phyloP scores from a whole-genome alignment of 805 yeast genomes.

The Phaffomyces opuntiae region DNA sequence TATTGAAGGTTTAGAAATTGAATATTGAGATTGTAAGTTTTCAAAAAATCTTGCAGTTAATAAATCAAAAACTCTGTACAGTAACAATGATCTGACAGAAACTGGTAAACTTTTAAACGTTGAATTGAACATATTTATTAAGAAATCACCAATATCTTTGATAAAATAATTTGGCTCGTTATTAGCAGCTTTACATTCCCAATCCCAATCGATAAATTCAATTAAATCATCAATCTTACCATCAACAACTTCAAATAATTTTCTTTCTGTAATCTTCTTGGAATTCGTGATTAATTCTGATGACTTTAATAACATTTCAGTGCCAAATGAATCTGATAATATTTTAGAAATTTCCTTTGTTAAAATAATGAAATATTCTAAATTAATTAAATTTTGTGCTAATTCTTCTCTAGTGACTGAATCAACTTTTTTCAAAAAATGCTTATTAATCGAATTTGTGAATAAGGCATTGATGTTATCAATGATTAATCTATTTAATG shows the following conservation, averaged over 20 bases:
- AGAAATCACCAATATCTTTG: conserved; percentile 76
- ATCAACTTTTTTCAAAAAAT: conserved; percentile 53
- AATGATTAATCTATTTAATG: conserved; percentile 53
- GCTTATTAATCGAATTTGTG: conserved; percentile 55
- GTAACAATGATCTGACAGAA: conserved; percentile 68
- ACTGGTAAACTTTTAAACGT: conserved; percentile 78
- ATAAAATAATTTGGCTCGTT: conserved; percentile 66
- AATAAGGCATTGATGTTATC: conserved; percentile 64
- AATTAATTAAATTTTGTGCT: conserved; percentile 80
- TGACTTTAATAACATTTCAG: conserved; percentile 42
- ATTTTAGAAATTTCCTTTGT: conserved; percentile 50
- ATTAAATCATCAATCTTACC: conserved; percentile 70
- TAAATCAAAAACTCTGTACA: conserved; percentile 82
- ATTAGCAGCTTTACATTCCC: conserved; percentile 51
- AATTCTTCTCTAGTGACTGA: conserved; percentile 82
- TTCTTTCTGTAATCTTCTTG: conserved; percentile 67
- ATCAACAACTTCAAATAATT: conserved; percentile 78
- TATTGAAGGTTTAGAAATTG: conserved; percentile 49
- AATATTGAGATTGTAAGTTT: conserved; percentile 47
- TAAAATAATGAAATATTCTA: conserved; percentile 79
- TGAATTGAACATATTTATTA: conserved; percentile 79
- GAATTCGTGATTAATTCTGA: conserved; percentile 49
- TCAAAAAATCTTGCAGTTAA: conserved; percentile 65
- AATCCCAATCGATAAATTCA: conserved; percentile 81
- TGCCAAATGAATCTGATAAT: conserved; percentile 29